Percentiles rank a stretch among this genome's conserved stretches.
phyloP scores from a whole-genome alignment of 2,329 filamentous ascomycete species.

The Thielaviopsis cerberus region DNA sequence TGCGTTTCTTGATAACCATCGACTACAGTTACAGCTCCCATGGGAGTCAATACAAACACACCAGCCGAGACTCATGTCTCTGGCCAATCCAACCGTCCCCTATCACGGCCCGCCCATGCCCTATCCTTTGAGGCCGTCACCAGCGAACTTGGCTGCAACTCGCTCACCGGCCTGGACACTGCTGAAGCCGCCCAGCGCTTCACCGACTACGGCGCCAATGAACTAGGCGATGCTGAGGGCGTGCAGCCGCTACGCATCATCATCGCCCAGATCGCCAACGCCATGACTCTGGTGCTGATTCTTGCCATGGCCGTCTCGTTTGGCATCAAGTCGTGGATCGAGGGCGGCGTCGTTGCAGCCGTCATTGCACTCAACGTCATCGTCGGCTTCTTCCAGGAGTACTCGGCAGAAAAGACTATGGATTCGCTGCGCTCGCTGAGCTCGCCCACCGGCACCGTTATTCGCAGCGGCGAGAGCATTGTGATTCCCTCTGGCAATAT shows the following conservation, averaged over 20 bases:
- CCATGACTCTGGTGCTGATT: constrained; percentile 39
- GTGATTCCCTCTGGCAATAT: constrained; percentile 21
- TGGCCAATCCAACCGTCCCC: constrained; percentile 20
- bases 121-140: constrained; percentile 30
- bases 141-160: constrained; percentile 32
- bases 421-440: constrained; percentile 21
- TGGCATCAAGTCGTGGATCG: constrained; percentile 32
- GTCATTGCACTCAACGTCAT: constrained; percentile 34
- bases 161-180: constrained; percentile 33
- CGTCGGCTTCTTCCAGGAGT: constrained; percentile 28
- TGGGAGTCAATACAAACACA: constrained; percentile 2
- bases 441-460: constrained; percentile 21
- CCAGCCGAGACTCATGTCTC: constrained; percentile 16
- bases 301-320: constrained; percentile 39
- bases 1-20: too few species aligned
- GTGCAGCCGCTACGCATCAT: constrained; percentile 40
- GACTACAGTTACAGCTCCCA: too few species aligned
- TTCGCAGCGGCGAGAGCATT: constrained; percentile 21
- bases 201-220: constrained; percentile 37
- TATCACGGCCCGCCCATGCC: constrained; percentile 39
- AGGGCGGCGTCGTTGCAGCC: constrained; percentile 30
- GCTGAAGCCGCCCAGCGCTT: constrained; percentile 32
- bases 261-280: constrained; percentile 37
- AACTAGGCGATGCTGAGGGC: constrained; percentile 27
- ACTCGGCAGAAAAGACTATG: constrained; percentile 25